phyloP scores from a whole-genome alignment of 441 rosid species.

The Omphalea diandra region DNA sequence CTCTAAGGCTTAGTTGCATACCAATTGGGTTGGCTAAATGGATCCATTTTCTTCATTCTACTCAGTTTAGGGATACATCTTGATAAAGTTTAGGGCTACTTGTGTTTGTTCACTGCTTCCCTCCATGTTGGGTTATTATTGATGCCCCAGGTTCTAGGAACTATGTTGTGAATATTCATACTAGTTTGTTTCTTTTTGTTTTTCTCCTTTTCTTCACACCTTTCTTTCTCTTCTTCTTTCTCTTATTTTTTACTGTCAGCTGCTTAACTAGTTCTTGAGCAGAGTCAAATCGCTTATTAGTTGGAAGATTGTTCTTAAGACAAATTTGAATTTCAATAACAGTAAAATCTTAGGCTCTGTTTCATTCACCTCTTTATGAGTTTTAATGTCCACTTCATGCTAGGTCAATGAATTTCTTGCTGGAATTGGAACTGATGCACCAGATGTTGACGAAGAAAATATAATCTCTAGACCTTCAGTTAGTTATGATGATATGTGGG shows the following conservation, averaged over 20 bases:
- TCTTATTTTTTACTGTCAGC: background rate
- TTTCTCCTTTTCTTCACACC: too few relatives aligned
- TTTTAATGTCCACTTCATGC: conserved; percentile 12
- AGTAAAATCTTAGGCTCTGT: background rate
- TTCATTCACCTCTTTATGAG: background rate
- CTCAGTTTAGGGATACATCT: too few relatives aligned
- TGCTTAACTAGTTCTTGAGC: background rate
- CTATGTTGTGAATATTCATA: background rate
- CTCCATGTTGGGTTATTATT: too few relatives aligned
- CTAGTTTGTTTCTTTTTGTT: background rate
- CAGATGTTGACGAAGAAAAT: conserved; percentile 98
- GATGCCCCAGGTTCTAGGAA: background rate
- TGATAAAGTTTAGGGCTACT: too few relatives aligned
- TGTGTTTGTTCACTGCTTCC: too few relatives aligned
- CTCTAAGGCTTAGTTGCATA: too few relatives aligned
- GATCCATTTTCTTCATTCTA: too few relatives aligned
- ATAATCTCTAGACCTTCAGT: conserved; percentile 81
- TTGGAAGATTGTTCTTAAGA: background rate
- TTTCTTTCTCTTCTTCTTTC: background rate
- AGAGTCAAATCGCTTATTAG: background rate
- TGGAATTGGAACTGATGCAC: conserved; percentile 99
- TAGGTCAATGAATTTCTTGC: conserved; percentile 97
- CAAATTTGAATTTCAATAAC: background rate
- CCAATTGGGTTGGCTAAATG: too few relatives aligned
- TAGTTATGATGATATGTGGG: conserved; percentile 99